phyloP scores from a whole-genome alignment of 1,139 yeast species.

The Pichia sp. region DNA sequence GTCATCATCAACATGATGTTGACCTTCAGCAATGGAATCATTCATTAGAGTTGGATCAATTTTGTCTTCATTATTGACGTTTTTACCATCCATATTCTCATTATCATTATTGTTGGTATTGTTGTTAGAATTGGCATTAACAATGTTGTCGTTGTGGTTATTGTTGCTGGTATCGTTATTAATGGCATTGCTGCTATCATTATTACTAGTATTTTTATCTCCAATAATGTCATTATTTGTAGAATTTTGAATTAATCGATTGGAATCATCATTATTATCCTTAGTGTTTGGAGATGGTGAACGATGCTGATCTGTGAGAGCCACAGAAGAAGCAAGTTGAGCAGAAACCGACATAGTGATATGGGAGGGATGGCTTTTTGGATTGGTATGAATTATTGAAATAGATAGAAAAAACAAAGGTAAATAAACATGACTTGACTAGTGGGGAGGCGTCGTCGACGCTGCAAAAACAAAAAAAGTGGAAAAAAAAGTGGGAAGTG shows the following conservation, averaged over 20 bases:
- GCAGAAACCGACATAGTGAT: not conserved
- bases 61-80: conserved; percentile 1
- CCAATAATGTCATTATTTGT: not conserved
- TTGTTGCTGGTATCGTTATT: not conserved
- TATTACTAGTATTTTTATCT: not conserved
- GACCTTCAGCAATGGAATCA: not conserved
- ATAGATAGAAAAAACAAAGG: not conserved
- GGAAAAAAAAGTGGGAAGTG: not conserved
- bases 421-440: not conserved
- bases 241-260: not conserved
- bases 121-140: not conserved
- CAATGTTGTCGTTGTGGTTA: not conserved
- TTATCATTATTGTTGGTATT: not conserved
- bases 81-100: not conserved
- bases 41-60: conserved; percentile 7
- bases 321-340: not conserved
- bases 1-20: not conserved
- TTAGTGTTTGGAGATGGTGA: not conserved
- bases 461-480: not conserved
- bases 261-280: not conserved
- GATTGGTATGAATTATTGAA: not conserved
- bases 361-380: not conserved
- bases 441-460: not conserved
- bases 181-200: not conserved
- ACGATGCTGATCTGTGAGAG: not conserved